Evolutionary conservation across 495 filamentous ascomycete species (phyloP).

Genomic region (Neurospora sp.): DNA sequence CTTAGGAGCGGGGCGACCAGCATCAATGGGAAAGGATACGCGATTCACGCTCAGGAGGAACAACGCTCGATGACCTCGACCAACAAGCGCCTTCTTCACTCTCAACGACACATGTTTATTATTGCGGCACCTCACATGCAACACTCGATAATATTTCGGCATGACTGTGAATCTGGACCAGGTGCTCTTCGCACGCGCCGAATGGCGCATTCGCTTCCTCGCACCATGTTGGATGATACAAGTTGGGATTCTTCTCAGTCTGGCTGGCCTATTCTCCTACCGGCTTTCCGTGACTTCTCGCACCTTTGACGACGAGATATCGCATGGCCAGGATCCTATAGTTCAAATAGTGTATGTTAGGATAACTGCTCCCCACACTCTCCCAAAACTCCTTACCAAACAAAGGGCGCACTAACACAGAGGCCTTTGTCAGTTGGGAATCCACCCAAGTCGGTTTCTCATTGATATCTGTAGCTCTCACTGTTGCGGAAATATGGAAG

Average conservation of each 20-base stretch:
- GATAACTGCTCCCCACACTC: background rate
- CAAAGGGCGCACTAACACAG: background rate
- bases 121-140: background rate
- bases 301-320: constrained; percentile 27
- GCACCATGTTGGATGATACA: constrained; percentile 33
- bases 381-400: background rate
- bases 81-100: background rate
- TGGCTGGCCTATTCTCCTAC: constrained; percentile 40
- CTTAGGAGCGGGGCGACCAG: background rate
- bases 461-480: constrained; percentile 30
- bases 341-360: constrained; percentile 38
- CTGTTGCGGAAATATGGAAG: constrained; percentile 29
- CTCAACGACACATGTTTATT: background rate
- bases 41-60: background rate
- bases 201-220: constrained; percentile 32
- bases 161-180: constrained; percentile 29
- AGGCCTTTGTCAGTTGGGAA: constrained; percentile 29
- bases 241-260: constrained; percentile 25
- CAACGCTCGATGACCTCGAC: background rate
- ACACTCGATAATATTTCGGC: background rate
- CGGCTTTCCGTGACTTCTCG: constrained; percentile 33
- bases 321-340: constrained; percentile 24
- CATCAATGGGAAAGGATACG: background rate
- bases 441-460: constrained; percentile 34
- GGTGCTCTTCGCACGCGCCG: constrained; percentile 31